Conservation (phyloP, 2,329 filamentous ascomycete species). For the Xylaria sp. region DNA sequence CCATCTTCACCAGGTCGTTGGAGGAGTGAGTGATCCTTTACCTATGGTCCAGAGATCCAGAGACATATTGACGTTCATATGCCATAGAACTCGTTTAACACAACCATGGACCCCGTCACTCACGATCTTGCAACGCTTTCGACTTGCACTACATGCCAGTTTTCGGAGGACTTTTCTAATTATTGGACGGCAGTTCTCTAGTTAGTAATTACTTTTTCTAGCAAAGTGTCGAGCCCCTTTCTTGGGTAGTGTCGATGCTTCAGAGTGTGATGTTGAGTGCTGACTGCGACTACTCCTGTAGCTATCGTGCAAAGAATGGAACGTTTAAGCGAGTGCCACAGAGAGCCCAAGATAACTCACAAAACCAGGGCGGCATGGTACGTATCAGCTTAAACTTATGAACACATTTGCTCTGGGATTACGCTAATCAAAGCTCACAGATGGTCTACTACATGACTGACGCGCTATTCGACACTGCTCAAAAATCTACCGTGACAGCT, state of each 20-base stretch:
- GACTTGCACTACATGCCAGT: conserved; percentile 51
- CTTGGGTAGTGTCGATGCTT: neutral
- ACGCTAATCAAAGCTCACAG: conserved; percentile 38
- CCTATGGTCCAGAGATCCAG: neutral
- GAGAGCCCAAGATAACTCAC: conserved; percentile 54
- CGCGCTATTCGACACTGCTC: conserved; percentile 53
- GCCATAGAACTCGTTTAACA: conserved; percentile 58
- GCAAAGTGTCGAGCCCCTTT: neutral
- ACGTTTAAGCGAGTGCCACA: conserved; percentile 56
- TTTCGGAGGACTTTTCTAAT: conserved; percentile 45
- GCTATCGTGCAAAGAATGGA: conserved; percentile 54
- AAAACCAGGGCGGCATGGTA: conserved; percentile 57
- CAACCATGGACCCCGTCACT: conserved; percentile 53
- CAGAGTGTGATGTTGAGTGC: neutral
- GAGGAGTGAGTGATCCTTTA: conserved; percentile 53
- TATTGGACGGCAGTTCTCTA: conserved; percentile 51
- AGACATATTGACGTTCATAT: conserved; percentile 22
- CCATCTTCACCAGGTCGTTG: conserved; percentile 70
- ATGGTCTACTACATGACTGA: conserved; percentile 60
- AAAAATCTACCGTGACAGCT: conserved; percentile 54
- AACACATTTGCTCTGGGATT: neutral
- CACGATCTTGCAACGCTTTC: conserved; percentile 53
- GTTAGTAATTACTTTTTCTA: conserved; percentile 2
- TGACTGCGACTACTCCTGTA: neutral
- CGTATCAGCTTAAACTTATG: conserved; percentile 1